phyloP scores from a whole-genome alignment of 2,329 filamentous ascomycete genomes.

The Aspergillus ruber region DNA sequence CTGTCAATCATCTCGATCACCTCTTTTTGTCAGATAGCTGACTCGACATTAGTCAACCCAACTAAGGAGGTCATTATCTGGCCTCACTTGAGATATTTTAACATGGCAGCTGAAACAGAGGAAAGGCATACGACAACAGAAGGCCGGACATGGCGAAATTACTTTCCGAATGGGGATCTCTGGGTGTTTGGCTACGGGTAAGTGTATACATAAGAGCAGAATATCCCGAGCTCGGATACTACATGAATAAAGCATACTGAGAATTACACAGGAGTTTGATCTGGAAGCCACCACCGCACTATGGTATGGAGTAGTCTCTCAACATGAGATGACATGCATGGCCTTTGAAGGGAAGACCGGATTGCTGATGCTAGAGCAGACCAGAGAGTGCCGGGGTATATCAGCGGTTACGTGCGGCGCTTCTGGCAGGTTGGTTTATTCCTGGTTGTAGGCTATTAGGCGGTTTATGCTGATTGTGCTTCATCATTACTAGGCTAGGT shows the following conservation, averaged over 20 bases:
- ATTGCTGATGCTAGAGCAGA: constrained; percentile 50
- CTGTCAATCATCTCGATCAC: not conserved
- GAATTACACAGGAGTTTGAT: constrained; percentile 67
- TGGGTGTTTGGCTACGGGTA: constrained; percentile 98
- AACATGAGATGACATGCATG: not conserved
- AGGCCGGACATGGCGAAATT: constrained; percentile 36
- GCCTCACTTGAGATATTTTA: not conserved
- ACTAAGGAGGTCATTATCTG: no score
- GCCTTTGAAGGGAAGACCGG: not conserved
- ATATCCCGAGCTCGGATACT: no score
- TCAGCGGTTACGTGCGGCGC: constrained; percentile 84
- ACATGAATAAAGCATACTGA: not conserved
- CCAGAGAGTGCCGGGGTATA: constrained; percentile 76
- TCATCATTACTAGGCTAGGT: constrained; percentile 24
- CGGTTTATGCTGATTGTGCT: not conserved
- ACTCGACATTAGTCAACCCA: not conserved
- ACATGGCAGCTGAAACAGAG: not conserved
- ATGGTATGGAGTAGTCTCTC: constrained; percentile 53
- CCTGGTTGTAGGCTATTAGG: not conserved
- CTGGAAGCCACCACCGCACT: constrained; percentile 96
- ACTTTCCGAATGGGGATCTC: constrained; percentile 58
- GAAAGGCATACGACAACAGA: constrained; percentile 10
- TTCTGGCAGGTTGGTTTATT: constrained; percentile 83
- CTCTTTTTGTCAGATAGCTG: no score
- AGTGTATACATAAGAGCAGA: constrained; percentile 19